These are phyloP conservation scores for Puccinia brachypodii DNA, from an alignment of 1,284 basidiomycete species.

Conservation along the genomic window DNA sequence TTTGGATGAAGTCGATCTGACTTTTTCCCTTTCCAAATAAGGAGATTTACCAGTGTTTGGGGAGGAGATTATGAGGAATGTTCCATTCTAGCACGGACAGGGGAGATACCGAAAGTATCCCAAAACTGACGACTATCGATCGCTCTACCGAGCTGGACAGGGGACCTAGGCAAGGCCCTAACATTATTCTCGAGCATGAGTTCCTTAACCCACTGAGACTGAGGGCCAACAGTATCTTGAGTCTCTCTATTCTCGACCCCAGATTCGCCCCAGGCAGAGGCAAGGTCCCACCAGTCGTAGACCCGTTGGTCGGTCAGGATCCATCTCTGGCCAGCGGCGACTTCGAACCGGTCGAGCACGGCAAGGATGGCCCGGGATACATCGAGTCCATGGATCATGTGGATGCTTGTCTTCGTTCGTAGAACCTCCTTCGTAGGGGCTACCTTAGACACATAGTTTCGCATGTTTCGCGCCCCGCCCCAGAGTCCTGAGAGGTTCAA, in stretches of 20 bases:
- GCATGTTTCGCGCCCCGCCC: constrained; percentile 62
- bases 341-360: constrained; percentile 44
- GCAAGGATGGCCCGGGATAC: constrained; percentile 64
- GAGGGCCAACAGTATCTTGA: constrained; percentile 40
- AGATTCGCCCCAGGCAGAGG: constrained; percentile 62
- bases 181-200: constrained; percentile 64
- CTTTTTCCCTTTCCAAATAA: too few relatives aligned
- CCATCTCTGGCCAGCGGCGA: constrained; percentile 49
- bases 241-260: constrained; percentile 49
- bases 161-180: constrained; percentile 63
- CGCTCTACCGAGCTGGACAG: constrained; percentile 62
- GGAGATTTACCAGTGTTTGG: too few relatives aligned
- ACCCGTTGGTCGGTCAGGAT: constrained; percentile 64
- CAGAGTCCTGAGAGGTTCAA: constrained; percentile 68
- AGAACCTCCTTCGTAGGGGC: constrained; percentile 64
- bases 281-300: constrained; percentile 70
- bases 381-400: constrained; percentile 60
- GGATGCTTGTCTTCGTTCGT: constrained; percentile 62
- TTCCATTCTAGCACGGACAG: constrained; percentile 51
- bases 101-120: constrained; percentile 56
- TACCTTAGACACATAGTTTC: constrained; percentile 63
- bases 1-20: too few relatives aligned
- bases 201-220: constrained; percentile 63
- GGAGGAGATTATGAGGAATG: not conserved
- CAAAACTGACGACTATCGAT: constrained; percentile 68